A percentile compares a stretch with the other conserved stretches of the same genome.
phyloP scores from a whole-genome alignment of 2,329 filamentous ascomycete genomes.

The Ambrosiella beaveri region DNA sequence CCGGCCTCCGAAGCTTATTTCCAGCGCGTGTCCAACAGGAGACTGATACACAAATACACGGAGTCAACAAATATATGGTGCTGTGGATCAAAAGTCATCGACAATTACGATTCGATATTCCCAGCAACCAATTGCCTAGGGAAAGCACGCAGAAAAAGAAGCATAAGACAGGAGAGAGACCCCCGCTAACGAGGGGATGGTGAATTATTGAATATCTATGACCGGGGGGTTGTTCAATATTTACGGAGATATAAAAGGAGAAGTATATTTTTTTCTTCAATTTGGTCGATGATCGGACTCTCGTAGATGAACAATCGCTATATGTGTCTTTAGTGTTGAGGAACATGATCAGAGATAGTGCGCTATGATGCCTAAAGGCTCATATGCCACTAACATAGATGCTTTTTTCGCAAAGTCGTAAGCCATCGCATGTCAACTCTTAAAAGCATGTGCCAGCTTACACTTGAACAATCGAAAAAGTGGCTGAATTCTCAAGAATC shows the following conservation, averaged over 20 bases:
- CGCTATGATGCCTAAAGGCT: not conserved
- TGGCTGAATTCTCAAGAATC: not conserved
- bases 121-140: not conserved
- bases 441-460: too few relatives aligned
- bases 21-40: not conserved
- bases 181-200: not conserved
- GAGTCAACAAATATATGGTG: not conserved
- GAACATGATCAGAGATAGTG: not conserved
- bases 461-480: not conserved
- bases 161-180: not conserved
- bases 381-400: not conserved
- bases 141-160: not conserved
- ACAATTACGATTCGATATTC: not conserved
- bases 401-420: not conserved
- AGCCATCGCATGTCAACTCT: not conserved
- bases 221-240: not conserved
- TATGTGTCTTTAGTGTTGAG: too few relatives aligned
- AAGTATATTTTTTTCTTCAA: not conserved
- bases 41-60: not conserved
- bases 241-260: not conserved
- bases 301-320: too few relatives aligned
- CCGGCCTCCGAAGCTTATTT: not conserved
- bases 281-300: not conserved
- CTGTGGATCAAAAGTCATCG: not conserved
- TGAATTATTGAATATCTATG: slow-evolving; percentile 3